Base-by-base conservation (phyloP, 2,329 filamentous ascomycete genomes). In the Arachnomyces sp. region DNA sequence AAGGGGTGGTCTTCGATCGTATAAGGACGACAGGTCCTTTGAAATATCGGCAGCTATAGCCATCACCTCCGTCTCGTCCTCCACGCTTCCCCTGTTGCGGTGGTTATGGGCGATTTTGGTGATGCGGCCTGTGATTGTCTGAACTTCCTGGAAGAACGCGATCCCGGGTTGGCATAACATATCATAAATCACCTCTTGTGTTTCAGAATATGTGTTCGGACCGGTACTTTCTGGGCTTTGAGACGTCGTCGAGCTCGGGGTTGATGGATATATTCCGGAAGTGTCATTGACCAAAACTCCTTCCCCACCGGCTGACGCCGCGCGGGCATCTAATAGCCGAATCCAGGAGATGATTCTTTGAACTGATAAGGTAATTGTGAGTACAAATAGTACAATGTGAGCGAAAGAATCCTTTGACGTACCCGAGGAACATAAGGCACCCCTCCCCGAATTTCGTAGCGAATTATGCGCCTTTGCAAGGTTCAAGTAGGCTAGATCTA, bases 61-160 rank as follows among this genome's bases (percentile, higher is more conserved):
- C 70, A 75, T 75, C 1, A 75, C 71, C 42, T 76, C 71, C 2
- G 68, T 73, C 55, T 75, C 71, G 49, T 76, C 72, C 34, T 73
- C 65, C 7, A 76, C 72, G 0, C 71, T 76, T 6, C 71, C 71
- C 8, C 72, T 63, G 15, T 64, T 66, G 9, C 72, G 65, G 50
- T 76, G 72, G 70, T 70, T 74, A 0, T 66, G 71, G 43, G 75
- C 71, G 40, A 76, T 74, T 38, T 68, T 65, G 7, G 71, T 72
- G 36, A 76, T 73, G 7, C 70, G 62, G 2, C 72, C 72, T 59
- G 74, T 73, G 49, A 75, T 73, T 34, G 67, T 71, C 50, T 74
- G 72, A 0, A 75, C 69, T 42, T 73, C 71, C 38, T 76, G 72
- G 47, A 72, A 76, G 51, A 77, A 76, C 3, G 71, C 59, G 11